Base-by-base conservation (phyloP, 1,139 yeast genomes). In the Diutina sp. region DNA sequence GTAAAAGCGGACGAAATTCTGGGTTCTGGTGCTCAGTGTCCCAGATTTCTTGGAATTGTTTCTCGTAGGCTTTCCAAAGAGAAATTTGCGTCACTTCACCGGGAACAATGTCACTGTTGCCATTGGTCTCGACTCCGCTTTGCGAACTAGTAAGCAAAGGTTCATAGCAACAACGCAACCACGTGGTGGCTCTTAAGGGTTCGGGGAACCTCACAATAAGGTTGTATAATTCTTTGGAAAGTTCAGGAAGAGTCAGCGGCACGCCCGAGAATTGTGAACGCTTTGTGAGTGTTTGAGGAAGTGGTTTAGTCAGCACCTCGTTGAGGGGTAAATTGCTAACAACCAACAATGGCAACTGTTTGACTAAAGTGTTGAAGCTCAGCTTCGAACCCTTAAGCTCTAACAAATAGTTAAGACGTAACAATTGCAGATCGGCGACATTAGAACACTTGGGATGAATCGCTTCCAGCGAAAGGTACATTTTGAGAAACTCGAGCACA, bases 51-150 rank as follows among this genome's bases (percentile, higher is more conserved):
- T 77, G 77, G 65, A 93, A 93, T 67, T 87, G 95, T 32, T 84
- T 76, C 67, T 93, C 99, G 69, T 93, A 93, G 0, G 96, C 85
- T 68, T 91, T 90, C 99, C 99, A 93, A 55, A 93, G 78, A 14
- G 96, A 87, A 41, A 93, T 90, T 70, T 93, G 99, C 0, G 98
- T 91, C 9, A 91, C 97, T 67, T 90, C 97, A 4, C 95, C 90
- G 4, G 76, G 72, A 12, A 66, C 59, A 41, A 64, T 67, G 18
- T 68, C 72, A 9, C 46, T 18, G 9, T 30, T 16, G 16, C 35
- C 38, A 8, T n/a, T 14, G 5, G 41, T 38, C 11, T 30, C 44
- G 8, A 21, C 44, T 28, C 18, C 25, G 21, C n/a, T 16, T 12
- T 32, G 29, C 8, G 21, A n/a, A 12, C 29, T 16, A 45, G 64